Conservation (phyloP, 345 rosid species). For the Pistacia vera region DNA sequence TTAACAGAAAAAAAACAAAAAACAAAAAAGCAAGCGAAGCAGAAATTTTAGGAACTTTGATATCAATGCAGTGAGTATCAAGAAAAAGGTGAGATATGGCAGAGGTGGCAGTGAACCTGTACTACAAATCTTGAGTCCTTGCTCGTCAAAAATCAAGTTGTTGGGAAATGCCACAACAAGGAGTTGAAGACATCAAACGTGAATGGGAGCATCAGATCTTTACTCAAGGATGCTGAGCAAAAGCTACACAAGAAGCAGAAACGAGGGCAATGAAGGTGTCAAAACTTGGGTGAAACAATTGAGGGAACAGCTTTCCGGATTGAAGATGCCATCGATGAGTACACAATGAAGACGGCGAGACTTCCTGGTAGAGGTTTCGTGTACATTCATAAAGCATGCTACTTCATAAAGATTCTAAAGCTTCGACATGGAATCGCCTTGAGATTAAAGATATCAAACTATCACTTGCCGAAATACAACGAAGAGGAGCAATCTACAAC, state of each 20-base stretch:
- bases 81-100: too few species aligned
- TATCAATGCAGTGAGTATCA: too few species aligned
- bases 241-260: neutral
- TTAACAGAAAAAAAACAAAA: too few species aligned
- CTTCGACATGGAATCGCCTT: constrained; percentile 8
- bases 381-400: too few species aligned
- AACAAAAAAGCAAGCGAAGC: too few species aligned
- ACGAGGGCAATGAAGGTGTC: neutral
- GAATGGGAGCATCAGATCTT: constrained; percentile 10
- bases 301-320: constrained; percentile 20
- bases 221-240: constrained; percentile 25
- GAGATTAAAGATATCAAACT: constrained; percentile 17
- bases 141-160: constrained; percentile 14
- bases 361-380: neutral
- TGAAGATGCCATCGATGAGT: too few species aligned
- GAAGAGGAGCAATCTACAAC: neutral
- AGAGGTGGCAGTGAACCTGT: neutral
- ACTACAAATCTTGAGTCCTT: neutral
- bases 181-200: too few species aligned
- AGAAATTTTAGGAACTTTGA: too few species aligned
- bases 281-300: constrained; percentile 22
- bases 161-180: neutral
- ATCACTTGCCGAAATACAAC: too few species aligned
- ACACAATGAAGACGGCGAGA: too few species aligned
- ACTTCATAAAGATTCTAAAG: neutral